Evolutionary conservation across 352 stramenopile species (phyloP).

Genomic region (Phytophthora ohioensis): DNA sequence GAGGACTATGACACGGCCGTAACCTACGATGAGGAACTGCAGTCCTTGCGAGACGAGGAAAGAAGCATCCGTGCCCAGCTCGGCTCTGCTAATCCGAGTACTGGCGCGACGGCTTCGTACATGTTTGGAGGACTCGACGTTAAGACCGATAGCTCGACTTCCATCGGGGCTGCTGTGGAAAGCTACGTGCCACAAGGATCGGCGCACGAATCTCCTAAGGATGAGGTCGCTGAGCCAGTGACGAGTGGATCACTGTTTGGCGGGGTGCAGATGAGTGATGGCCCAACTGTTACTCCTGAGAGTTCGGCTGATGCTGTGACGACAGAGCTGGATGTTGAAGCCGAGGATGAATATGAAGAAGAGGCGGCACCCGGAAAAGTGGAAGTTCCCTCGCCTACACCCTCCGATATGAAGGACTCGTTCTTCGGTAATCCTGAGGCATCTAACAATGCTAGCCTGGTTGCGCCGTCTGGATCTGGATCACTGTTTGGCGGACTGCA

Average conservation of each 20-base stretch:
- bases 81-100: background rate
- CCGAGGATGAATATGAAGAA: slow-evolving; percentile 22
- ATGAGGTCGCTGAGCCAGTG: slow-evolving; percentile 1
- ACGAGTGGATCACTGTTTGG: slow-evolving; percentile 43
- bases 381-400: slow-evolving; percentile 47
- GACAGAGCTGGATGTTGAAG: slow-evolving; percentile 17
- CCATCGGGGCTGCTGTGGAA: slow-evolving; percentile 12
- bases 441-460: slow-evolving; percentile 21
- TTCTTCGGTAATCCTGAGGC: slow-evolving; percentile 52
- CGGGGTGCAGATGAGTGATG: slow-evolving; percentile 48
- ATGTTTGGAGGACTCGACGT: slow-evolving; percentile 47
- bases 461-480: slow-evolving; percentile 34
- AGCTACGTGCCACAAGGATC: slow-evolving; percentile 9
- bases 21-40: slow-evolving; percentile 69
- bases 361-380: slow-evolving; percentile 12
- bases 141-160: slow-evolving; percentile 8
- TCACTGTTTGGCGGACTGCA: slow-evolving; percentile 59
- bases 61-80: slow-evolving; percentile 47
- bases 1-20: slow-evolving; percentile 76
- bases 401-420: slow-evolving; percentile 56
- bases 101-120: slow-evolving; percentile 17
- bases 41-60: slow-evolving; percentile 63
- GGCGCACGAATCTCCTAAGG: slow-evolving; percentile 21
- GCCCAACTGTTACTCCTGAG: slow-evolving; percentile 18
- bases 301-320: slow-evolving; percentile 16